These are phyloP conservation scores for Dendrostoma leiphaemia DNA, from an alignment of 2,329 filamentous ascomycete genomes.

Conservation along the genomic window DNA sequence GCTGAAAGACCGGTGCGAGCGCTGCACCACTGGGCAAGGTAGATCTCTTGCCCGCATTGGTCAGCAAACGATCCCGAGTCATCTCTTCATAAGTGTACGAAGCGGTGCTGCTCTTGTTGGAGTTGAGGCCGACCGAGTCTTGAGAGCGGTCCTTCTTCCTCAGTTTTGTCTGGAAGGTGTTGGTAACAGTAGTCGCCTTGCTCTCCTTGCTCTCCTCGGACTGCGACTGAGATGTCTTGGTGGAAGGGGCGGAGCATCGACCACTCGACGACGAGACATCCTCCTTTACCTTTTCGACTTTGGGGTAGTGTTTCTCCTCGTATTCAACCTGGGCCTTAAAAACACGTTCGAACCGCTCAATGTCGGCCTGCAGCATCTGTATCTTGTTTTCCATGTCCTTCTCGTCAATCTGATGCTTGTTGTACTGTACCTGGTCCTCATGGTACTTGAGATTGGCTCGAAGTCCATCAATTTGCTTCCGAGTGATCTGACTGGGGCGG, in stretches of 20 bases:
- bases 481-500: slow-evolving; percentile 58
- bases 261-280: slow-evolving; percentile 11
- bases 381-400: slow-evolving; percentile 48
- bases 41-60: slow-evolving; percentile 30
- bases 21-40: slow-evolving; percentile 46
- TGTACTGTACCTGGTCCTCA: slow-evolving; percentile 59
- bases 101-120: slow-evolving; percentile 20
- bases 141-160: slow-evolving; percentile 20
- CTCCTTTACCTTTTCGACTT: slow-evolving; percentile 27
- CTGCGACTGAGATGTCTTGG: slow-evolving; percentile 23
- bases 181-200: slow-evolving; percentile 18
- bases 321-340: slow-evolving; percentile 42
- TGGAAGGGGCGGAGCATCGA: slow-evolving; percentile 24
- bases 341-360: slow-evolving; percentile 43
- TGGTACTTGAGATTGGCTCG: slow-evolving; percentile 52
- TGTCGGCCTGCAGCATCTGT: slow-evolving; percentile 33
- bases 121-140: slow-evolving; percentile 12
- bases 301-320: slow-evolving; percentile 43
- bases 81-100: slow-evolving; percentile 26
- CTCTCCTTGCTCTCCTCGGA: slow-evolving; percentile 17
- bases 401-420: slow-evolving; percentile 62
- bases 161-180: slow-evolving; percentile 10
- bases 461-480: slow-evolving; percentile 53
- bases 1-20: slow-evolving; percentile 48
- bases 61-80: slow-evolving; percentile 23